Percentiles rank a stretch among this genome's conserved stretches.
Evolutionary conservation across 371 early-diverging fungal genomes (phyloP).

Genomic region (Gilbertella persicaria): DNA sequence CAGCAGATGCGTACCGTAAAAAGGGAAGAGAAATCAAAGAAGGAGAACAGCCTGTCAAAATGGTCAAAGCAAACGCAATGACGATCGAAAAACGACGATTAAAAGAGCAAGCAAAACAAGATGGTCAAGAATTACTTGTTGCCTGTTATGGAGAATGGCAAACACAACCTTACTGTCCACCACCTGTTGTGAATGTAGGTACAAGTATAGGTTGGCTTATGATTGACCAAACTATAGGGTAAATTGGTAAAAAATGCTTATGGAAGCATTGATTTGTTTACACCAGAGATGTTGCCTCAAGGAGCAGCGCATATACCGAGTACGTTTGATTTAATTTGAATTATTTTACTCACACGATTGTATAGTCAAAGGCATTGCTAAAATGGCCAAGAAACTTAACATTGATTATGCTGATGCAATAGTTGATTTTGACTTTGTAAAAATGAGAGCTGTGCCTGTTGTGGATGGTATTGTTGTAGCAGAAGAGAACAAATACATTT

Average conservation of each 20-base stretch:
- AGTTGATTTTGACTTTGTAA: conserved; percentile 75
- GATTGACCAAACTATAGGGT: conserved; percentile 48
- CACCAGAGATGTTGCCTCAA: conserved; percentile 78
- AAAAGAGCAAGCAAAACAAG: conserved; percentile 48
- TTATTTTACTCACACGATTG: not conserved
- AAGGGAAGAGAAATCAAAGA: conserved; percentile 53
- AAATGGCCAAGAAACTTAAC: conserved; percentile 69
- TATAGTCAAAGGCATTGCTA: conserved; percentile 54
- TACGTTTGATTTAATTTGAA: conserved; percentile 26
- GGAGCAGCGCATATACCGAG: conserved; percentile 80
- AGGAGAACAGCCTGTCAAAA: conserved; percentile 68
- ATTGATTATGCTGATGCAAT: conserved; percentile 84
- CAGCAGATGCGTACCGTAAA: conserved; percentile 71
- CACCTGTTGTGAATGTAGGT: conserved; percentile 66
- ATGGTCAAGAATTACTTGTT: conserved; percentile 32
- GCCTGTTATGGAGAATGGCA: conserved; percentile 89
- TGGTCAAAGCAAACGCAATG: conserved; percentile 64
- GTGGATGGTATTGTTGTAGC: conserved; percentile 77
- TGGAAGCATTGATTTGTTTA: conserved; percentile 85
- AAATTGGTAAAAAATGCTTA: conserved; percentile 78
- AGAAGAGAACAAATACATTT: conserved; percentile 54
- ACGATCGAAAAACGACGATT: conserved; percentile 59
- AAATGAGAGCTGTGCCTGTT: conserved; percentile 66
- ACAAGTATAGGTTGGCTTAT: not conserved
- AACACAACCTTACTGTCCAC: conserved; percentile 67